Evolutionary conservation across 352 stramenopile genomes (phyloP).

Genomic region (Albugo candida): DNA sequence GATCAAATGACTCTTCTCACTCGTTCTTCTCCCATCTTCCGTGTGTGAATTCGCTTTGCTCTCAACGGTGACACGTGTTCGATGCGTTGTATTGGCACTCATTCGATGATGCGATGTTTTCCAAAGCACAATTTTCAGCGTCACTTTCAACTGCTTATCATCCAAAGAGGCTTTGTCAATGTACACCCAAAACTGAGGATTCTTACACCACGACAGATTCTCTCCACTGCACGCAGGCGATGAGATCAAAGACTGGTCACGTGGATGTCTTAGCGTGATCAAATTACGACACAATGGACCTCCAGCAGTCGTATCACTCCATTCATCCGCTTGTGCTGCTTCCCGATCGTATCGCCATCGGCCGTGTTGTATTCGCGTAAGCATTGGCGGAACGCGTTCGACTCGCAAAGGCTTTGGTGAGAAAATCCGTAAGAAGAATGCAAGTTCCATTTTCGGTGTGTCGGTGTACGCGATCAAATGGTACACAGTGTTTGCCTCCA

Average conservation of each 20-base stretch:
- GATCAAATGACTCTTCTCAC: conserved; percentile 39
- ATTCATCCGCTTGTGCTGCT: conserved; percentile 5
- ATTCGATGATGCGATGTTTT: conserved; percentile 37
- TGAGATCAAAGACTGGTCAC: too few species aligned
- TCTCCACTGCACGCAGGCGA: conserved; percentile 26
- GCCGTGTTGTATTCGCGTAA: conserved; percentile 38
- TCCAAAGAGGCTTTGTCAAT: conserved; percentile 13
- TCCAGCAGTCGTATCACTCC: conserved; percentile 42
- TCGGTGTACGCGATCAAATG: conserved; percentile 71
- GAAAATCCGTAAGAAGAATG: conserved; percentile 81
- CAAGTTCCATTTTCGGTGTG: conserved; percentile 68
- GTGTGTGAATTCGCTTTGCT: background rate
- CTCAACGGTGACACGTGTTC: too few species aligned
- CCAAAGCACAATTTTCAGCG: conserved; percentile 48
- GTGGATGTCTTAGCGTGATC: conserved; percentile 3
- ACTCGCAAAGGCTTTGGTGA: conserved; percentile 43
- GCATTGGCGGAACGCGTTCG: conserved; percentile 45
- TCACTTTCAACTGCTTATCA: conserved; percentile 21
- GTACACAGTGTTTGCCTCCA: conserved; percentile 56
- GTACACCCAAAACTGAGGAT: conserved; percentile 76
- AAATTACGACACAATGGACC: conserved; percentile 40
- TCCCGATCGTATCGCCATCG: conserved; percentile 35
- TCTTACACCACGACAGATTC: conserved; percentile 65
- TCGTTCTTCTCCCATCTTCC: conserved; percentile 26
- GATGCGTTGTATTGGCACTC: conserved; percentile 1